Evolutionary conservation across 495 filamentous ascomycete genomes (phyloP).

Genomic region (Aspergillus coremiiformis): DNA sequence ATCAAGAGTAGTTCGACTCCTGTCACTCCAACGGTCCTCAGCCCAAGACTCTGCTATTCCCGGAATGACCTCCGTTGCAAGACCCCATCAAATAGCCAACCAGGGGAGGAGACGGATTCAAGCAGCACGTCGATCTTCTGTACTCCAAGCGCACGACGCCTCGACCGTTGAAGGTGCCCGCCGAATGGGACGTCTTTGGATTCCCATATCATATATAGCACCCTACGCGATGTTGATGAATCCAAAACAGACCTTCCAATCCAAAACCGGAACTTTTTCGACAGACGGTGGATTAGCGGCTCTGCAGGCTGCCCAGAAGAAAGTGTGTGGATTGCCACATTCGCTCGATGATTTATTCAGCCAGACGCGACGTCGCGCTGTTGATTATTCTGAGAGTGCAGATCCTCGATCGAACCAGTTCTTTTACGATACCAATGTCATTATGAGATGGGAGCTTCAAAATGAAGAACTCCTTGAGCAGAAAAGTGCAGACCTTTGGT

Average conservation of each 20-base stretch:
- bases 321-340: constrained; percentile 10
- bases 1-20: constrained; percentile 22
- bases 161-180: not conserved
- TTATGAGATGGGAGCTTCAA: constrained; percentile 32
- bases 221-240: constrained; percentile 41
- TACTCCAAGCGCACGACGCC: not conserved
- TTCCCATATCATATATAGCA: constrained; percentile 20
- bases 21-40: constrained; percentile 23
- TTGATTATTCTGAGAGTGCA: constrained; percentile 1
- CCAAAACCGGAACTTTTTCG: constrained; percentile 39
- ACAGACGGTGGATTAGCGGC: constrained; percentile 23
- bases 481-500: constrained; percentile 16
- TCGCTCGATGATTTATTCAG: constrained; percentile 25
- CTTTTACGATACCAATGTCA: constrained; percentile 21
- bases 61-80: constrained; percentile 21
- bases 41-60: constrained; percentile 4
- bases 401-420: constrained; percentile 18
- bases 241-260: constrained; percentile 36
- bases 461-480: constrained; percentile 26
- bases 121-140: not conserved
- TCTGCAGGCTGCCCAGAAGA: not conserved
- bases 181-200: constrained; percentile 14
- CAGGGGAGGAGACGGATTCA: not conserved
- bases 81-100: constrained; percentile 10
- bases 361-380: constrained; percentile 7